Conservation (phyloP, 257 asterid species). For the Solanum paucissectum region DNA sequence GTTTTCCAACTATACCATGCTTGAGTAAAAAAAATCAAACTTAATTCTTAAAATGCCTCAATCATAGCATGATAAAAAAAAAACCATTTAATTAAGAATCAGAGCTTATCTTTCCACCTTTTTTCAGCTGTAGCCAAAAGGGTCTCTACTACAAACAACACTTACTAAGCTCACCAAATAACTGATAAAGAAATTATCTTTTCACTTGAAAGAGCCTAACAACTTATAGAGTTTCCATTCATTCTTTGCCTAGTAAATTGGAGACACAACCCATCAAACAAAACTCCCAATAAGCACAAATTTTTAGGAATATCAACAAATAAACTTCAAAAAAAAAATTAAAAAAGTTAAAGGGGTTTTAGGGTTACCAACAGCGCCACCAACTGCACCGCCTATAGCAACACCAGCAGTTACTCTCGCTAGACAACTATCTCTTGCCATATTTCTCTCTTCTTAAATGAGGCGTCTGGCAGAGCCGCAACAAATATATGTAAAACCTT, state of each 20-base stretch:
- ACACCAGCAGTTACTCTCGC: slow-evolving; percentile 52
- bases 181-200: neutral
- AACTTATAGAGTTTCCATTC: neutral
- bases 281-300: neutral
- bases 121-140: neutral
- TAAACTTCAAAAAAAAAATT: neutral
- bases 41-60: neutral
- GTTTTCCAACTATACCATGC: neutral
- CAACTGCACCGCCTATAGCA: slow-evolving; percentile 79
- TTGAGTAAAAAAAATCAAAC: neutral
- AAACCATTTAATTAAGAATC: neutral
- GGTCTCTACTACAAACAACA: neutral
- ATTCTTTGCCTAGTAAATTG: neutral
- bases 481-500: neutral
- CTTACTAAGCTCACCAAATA: neutral
- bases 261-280: neutral
- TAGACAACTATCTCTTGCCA: slow-evolving; percentile 77
- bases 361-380: slow-evolving; percentile 68
- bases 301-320: neutral
- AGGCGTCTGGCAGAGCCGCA: neutral
- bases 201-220: neutral
- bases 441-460: slow-evolving; percentile 1
- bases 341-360: neutral
- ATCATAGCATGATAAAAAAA: neutral
- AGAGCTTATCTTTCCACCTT: neutral